A percentile compares a stretch with the other conserved stretches of the same genome.
phyloP scores from a whole-genome alignment of 2,329 filamentous ascomycete species.

The Nemania abortiva region DNA sequence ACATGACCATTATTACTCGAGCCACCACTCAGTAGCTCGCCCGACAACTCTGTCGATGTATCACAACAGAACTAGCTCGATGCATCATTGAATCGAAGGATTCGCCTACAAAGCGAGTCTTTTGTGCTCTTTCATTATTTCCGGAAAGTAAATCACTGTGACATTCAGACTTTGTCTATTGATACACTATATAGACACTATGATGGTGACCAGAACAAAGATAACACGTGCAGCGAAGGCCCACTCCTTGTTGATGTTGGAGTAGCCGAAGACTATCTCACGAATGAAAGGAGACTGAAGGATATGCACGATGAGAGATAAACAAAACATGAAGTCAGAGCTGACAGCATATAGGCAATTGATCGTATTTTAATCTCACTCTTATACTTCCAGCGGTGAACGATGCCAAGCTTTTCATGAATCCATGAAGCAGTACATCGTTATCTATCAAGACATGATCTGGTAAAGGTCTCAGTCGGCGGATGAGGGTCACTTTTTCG shows the following conservation, averaged over 20 bases:
- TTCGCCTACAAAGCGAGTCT: conserved; percentile 40
- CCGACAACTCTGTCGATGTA: conserved; percentile 19
- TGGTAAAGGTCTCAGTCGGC: conserved; percentile 36
- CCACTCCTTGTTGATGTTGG: neutral
- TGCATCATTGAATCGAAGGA: conserved; percentile 39
- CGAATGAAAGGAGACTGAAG: neutral
- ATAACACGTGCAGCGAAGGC: neutral
- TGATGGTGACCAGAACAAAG: conserved; percentile 42
- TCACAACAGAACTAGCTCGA: conserved; percentile 38
- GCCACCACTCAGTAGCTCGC: conserved; percentile 5
- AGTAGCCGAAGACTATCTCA: neutral
- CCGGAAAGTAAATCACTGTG: conserved; percentile 40
- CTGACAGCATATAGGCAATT: conserved; percentile 28
- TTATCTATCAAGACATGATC: conserved; percentile 18
- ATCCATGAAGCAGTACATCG: neutral
- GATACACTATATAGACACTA: conserved; percentile 35
- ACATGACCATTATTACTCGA: conserved; percentile 18
- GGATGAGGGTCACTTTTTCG: conserved; percentile 14
- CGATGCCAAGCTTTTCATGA: neutral
- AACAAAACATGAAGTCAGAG: neutral
- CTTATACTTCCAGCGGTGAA: conserved; percentile 16
- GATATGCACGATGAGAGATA: neutral
- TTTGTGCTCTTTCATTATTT: conserved; percentile 45
- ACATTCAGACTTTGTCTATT: conserved; percentile 43
- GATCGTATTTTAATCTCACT: neutral